Base-by-base conservation (phyloP, 441 rosid species). In the Arabidopsis hybrid region DNA sequence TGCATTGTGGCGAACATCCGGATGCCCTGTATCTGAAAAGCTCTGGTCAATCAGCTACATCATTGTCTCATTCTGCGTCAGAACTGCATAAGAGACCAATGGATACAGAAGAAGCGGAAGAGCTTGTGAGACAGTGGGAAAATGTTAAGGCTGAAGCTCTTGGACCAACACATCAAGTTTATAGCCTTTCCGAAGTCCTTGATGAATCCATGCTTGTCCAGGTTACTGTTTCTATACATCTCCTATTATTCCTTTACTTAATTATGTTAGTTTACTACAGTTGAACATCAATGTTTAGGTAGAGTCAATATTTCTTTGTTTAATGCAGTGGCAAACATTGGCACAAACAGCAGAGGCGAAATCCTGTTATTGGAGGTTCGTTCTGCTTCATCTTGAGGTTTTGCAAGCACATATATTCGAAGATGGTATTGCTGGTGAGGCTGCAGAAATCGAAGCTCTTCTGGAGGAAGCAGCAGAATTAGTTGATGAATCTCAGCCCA, bases 391-490 rank as follows among this genome's bases (percentile, higher is more conserved):
- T 64, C 79, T 88, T 81, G 86, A 90, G 69, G 82, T 95, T 46
- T 76, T 87, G 70, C 85, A 80, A 73, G 99, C 99, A 57, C 85
- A 88, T 58, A 79, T 81, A 73, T 69, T 85, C 40, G 77, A 82
- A 9, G 91, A 92, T 71, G 85, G 78, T 32, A 64, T 65, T n/a
- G 85, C 74, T 35, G 76, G 83, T 12, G 97, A 91, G 79, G 76
- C 67, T 81, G 97, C 97, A 62, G 96, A 92, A 82, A 87, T 95
- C 5, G 89, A 91, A 76, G 99, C 88, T 32, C 83, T 82, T 64
- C 65, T 95, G 11, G 93, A 95, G 82, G 99, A 95, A 85, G 97
- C 96, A 57, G 99, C 99, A 9, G 96, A 95, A 79, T 88, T 95
- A 84, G 95, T 92, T 67, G 96, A 91, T 57, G 96, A 85, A 55